phyloP scores from a whole-genome alignment of 2,329 filamentous ascomycete genomes.

The Sarocladium brachiariae region DNA sequence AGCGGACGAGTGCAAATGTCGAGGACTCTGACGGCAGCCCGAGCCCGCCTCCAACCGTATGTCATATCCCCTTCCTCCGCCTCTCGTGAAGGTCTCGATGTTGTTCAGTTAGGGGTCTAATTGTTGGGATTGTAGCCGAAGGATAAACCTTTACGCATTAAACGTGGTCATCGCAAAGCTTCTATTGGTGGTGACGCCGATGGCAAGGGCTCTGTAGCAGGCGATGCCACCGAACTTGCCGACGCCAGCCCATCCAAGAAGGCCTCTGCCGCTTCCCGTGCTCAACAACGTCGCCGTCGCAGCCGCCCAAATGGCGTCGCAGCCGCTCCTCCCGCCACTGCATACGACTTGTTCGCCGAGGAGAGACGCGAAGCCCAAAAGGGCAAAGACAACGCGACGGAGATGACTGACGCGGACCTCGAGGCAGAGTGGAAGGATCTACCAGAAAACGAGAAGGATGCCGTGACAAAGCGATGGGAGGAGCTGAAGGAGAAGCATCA shows the following conservation, averaged over 20 bases:
- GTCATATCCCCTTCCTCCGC: constrained; percentile 27
- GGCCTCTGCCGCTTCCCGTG: constrained; percentile 42
- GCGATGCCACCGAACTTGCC: constrained; percentile 39
- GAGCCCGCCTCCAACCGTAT: constrained; percentile 71
- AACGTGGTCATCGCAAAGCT: constrained; percentile 62
- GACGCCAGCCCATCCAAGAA: constrained; percentile 16
- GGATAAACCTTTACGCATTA: constrained; percentile 69
- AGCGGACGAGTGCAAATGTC: constrained; percentile 66
- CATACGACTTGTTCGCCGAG: constrained; percentile 49
- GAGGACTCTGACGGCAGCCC: constrained; percentile 75
- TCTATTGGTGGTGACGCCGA: constrained; percentile 41
- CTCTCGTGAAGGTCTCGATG: no score
- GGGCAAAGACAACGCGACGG: constrained; percentile 24
- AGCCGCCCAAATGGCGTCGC: constrained; percentile 33
- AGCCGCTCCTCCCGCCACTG: constrained; percentile 28
- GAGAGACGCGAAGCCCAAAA: constrained; percentile 33
- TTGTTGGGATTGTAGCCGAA: constrained; percentile 52
- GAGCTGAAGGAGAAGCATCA: constrained; percentile 1
- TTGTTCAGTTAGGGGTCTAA: constrained; percentile 8
- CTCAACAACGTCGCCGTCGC: constrained; percentile 21
- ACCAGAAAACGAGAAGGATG: constrained; percentile 36
- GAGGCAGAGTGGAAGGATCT: constrained; percentile 49
- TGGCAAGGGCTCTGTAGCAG: constrained; percentile 30
- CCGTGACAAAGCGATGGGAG: not conserved
- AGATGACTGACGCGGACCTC: constrained; percentile 44